These are phyloP conservation scores for Rhodotorula diobovata DNA, from an alignment of 768 basidiomycete genomes.

Conservation along the genomic window DNA sequence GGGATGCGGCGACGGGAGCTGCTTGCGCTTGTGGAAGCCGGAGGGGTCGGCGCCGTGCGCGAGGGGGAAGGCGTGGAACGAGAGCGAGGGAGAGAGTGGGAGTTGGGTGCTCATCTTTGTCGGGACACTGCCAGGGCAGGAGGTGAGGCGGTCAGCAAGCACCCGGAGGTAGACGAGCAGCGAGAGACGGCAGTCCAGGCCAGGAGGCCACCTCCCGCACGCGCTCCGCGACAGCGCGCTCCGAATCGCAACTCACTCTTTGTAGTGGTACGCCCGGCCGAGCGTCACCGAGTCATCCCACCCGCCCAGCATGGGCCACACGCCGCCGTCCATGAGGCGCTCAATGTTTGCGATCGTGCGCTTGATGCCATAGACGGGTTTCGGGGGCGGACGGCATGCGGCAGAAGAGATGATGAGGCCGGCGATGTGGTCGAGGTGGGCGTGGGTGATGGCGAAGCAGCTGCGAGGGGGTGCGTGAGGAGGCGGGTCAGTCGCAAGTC, in stretches of 20 bases:
- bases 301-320: slow-evolving; percentile 81
- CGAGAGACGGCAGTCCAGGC: no score
- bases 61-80: slow-evolving; percentile 59
- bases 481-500: no score
- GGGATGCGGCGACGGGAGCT: background rate
- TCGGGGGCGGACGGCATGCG: slow-evolving; percentile 54
- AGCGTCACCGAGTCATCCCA: slow-evolving; percentile 53
- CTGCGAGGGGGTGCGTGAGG: slow-evolving; percentile 48
- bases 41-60: slow-evolving; percentile 63
- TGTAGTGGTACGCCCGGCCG: slow-evolving; percentile 53
- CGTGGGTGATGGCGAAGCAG: slow-evolving; percentile 79
- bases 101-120: background rate
- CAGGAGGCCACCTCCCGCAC: no score
- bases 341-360: slow-evolving; percentile 66
- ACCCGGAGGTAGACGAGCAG: background rate
- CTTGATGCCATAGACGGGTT: slow-evolving; percentile 61
- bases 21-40: slow-evolving; percentile 39
- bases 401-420: slow-evolving; percentile 80
- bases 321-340: slow-evolving; percentile 65
- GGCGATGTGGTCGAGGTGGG: slow-evolving; percentile 83
- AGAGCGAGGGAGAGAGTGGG: slow-evolving; percentile 53
- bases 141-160: background rate
- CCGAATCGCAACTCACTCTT: slow-evolving; percentile 56
- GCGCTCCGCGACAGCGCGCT: no score
- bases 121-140: slow-evolving; percentile 12